Percentiles rank a stretch among this genome's conserved stretches.
phyloP scores from a whole-genome alignment of 2,329 filamentous ascomycete species.

The Cordyceps cateniannulata region DNA sequence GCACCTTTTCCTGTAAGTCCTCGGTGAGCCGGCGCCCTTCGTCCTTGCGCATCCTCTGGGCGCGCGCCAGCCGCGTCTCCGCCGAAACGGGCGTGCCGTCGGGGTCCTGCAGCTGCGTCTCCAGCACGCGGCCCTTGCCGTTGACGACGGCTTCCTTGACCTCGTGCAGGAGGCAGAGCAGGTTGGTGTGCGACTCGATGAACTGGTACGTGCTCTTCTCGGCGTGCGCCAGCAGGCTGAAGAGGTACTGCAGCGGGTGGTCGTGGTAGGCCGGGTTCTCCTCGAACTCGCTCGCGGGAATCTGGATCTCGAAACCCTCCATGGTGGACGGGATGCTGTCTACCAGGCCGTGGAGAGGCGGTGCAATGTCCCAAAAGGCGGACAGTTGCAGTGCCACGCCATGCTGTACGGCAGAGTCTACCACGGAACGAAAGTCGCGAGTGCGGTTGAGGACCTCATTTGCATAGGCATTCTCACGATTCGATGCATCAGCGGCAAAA shows the following conservation, averaged over 20 bases:
- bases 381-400: constrained; percentile 88
- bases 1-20: constrained; percentile 89
- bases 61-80: constrained; percentile 32
- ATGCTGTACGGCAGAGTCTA: constrained; percentile 77
- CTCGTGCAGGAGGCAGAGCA: constrained; percentile 84
- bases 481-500: constrained; percentile 70
- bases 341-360: constrained; percentile 68
- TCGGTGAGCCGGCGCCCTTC: constrained; percentile 69
- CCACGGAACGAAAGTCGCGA: constrained; percentile 68
- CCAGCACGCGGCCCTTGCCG: constrained; percentile 60
- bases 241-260: constrained; percentile 86
- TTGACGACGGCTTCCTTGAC: constrained; percentile 73
- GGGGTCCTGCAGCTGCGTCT: constrained; percentile 51
- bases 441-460: constrained; percentile 66
- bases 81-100: constrained; percentile 25
- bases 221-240: constrained; percentile 75
- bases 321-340: constrained; percentile 66
- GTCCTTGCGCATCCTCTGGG: constrained; percentile 51
- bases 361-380: constrained; percentile 97
- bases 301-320: constrained; percentile 61
- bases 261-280: constrained; percentile 79
- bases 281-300: constrained; percentile 70
- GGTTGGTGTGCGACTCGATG: constrained; percentile 88
- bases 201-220: constrained; percentile 95
- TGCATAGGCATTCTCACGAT: constrained; percentile 65